Conservation (phyloP, 108 stramenopile species). For the Phaeodactylum tricornutum region DNA sequence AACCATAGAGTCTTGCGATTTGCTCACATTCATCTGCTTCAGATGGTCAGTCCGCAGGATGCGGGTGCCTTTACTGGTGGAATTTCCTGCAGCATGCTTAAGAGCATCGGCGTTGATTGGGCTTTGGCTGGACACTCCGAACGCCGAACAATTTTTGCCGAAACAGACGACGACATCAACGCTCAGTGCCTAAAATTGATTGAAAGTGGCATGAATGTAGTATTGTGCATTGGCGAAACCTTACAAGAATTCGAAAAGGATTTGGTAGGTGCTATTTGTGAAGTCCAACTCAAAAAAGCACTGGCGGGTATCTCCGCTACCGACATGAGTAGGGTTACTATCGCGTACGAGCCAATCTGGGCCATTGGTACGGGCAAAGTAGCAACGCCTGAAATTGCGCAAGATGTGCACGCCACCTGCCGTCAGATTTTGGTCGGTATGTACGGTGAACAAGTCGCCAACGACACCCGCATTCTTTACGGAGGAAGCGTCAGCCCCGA, state of each 20-base stretch:
- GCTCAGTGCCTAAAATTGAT: constrained; percentile 79
- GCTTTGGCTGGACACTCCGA: constrained; percentile 96
- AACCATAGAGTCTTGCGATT: too few relatives aligned
- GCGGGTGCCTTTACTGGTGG: constrained; percentile 96
- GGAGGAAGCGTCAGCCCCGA: constrained; percentile 92
- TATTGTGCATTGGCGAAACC: constrained; percentile 95
- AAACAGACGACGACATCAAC: constrained; percentile 88
- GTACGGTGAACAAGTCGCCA: constrained; percentile 70
- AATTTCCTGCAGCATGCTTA: constrained; percentile 81
- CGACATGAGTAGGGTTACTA: constrained; percentile 82
- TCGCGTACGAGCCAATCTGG: constrained; percentile 98
- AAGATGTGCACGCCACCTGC: constrained; percentile 62
- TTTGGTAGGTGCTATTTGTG: constrained; percentile 82
- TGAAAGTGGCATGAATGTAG: constrained; percentile 84
- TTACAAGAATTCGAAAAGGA: constrained; percentile 89
- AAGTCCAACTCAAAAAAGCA: constrained; percentile 80
- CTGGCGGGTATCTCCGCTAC: constrained; percentile 59
- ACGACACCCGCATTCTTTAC: constrained; percentile 77
- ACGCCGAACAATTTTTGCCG: constrained; percentile 86
- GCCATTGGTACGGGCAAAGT: constrained; percentile 94
- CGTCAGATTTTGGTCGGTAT: constrained; percentile 63
- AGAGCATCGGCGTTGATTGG: constrained; percentile 80
- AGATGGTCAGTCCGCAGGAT: constrained; percentile 53
- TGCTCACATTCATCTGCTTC: neutral
- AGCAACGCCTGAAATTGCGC: constrained; percentile 63